Conservation (phyloP, 352 stramenopile genomes). For the Globisporangium spiculum region DNA sequence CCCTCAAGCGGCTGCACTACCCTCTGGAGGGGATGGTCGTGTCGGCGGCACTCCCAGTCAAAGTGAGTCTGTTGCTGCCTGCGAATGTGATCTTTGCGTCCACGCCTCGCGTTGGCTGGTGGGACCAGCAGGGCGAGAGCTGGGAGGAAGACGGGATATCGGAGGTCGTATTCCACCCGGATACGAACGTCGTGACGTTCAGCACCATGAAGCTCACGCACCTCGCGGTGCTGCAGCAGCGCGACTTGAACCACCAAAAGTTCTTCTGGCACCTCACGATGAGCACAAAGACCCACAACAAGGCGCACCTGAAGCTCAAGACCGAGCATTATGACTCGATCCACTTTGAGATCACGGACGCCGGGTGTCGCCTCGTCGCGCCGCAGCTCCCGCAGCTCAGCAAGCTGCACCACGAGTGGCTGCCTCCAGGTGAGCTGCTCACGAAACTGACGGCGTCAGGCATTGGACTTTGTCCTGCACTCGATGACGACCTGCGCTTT, state of each 20-base stretch:
- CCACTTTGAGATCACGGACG: constrained; percentile 66
- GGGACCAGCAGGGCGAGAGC: constrained; percentile 40
- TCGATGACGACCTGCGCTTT: constrained; percentile 33
- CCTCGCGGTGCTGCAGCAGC: constrained; percentile 61
- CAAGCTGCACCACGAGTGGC: constrained; percentile 28
- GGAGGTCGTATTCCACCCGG: constrained; percentile 50
- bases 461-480: constrained; percentile 55
- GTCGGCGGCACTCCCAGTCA: constrained; percentile 64
- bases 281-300: constrained; percentile 35
- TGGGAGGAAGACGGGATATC: constrained; percentile 81
- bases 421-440: constrained; percentile 59
- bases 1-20: constrained; percentile 67
- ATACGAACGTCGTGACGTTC: constrained; percentile 65
- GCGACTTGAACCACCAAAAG: constrained; percentile 72
- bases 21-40: constrained; percentile 71
- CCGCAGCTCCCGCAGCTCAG: constrained; percentile 47
- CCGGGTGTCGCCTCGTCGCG: constrained; percentile 52
- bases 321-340: constrained; percentile 53
- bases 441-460: constrained; percentile 49
- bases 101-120: constrained; percentile 62
- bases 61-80: constrained; percentile 52
- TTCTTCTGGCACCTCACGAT: constrained; percentile 57
- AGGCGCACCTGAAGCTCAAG: constrained; percentile 47
- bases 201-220: constrained; percentile 76
- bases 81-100: constrained; percentile 47